These are phyloP conservation scores for Cladobotryum mycophilum DNA, from an alignment of 2,329 filamentous ascomycete species.

Conservation along the genomic window DNA sequence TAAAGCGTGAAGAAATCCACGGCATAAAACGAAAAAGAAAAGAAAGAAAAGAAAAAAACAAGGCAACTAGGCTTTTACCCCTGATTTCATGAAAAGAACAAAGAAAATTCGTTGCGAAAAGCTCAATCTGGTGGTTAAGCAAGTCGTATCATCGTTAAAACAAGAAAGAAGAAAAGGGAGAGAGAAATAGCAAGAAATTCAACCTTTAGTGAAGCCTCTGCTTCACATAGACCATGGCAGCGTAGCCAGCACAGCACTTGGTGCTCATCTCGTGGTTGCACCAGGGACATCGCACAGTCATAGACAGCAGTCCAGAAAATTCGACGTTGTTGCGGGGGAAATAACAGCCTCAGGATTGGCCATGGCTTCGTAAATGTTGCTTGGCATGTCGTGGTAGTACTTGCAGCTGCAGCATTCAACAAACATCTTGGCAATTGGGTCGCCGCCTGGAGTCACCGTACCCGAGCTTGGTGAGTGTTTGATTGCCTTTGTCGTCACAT, in stretches of 20 bases:
- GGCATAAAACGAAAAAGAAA: too few species aligned
- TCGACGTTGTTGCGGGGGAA: constrained; percentile 42
- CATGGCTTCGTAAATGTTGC: constrained; percentile 59
- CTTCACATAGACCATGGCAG: constrained; percentile 58
- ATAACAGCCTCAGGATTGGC: constrained; percentile 51
- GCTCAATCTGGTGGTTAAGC: neutral
- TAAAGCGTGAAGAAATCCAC: neutral
- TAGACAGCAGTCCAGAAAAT: constrained; percentile 51
- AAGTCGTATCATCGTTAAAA: neutral
- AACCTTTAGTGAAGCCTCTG: constrained; percentile 51
- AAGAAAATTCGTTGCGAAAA: neutral
- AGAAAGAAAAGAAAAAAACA: neutral
- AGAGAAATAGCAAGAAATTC: neutral
- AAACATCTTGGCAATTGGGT: constrained; percentile 55
- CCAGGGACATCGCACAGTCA: constrained; percentile 64
- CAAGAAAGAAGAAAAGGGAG: neutral
- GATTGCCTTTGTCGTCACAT: constrained; percentile 1
- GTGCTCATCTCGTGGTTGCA: constrained; percentile 65
- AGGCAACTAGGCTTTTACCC: neutral
- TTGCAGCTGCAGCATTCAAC: constrained; percentile 60
- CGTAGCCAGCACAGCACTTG: constrained; percentile 62
- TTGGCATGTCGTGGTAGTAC: constrained; percentile 61
- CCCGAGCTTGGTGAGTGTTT: constrained; percentile 4
- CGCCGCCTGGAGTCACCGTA: constrained; percentile 17
- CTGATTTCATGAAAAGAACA: neutral